Evolutionary conservation across 768 basidiomycete species (phyloP).

Genomic region (Hygrophoropsis aurantiaca): DNA sequence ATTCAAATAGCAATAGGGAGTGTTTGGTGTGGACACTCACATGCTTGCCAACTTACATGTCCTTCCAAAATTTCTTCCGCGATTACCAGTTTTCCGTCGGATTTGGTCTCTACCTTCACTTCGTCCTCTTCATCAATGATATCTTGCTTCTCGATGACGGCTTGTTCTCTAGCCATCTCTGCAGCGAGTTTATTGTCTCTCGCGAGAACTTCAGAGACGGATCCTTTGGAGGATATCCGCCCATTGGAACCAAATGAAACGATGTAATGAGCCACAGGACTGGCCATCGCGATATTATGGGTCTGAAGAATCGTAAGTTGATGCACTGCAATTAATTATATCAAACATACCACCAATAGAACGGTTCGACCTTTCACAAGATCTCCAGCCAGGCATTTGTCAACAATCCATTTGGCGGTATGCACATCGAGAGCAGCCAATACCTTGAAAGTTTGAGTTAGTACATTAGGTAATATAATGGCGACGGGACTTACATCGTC

Average conservation of each 20-base stretch:
- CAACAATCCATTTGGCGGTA: constrained; percentile 49
- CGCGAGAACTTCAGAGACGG: constrained; percentile 43
- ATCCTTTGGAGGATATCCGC: constrained; percentile 44
- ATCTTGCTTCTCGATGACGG: constrained; percentile 5
- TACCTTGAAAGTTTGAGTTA: constrained; percentile 10
- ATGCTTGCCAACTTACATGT: constrained; percentile 49
- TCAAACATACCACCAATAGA: constrained; percentile 8
- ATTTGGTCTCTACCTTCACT: constrained; percentile 10
- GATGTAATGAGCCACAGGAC: constrained; percentile 32
- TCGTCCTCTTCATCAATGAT: constrained; percentile 18
- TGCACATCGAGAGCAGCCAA: constrained; percentile 63
- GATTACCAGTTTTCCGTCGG: constrained; percentile 55
- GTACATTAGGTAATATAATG: not conserved
- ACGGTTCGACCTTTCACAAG: constrained; percentile 8
- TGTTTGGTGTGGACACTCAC: constrained; percentile 19
- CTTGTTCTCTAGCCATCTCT: constrained; percentile 10
- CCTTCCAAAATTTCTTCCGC: constrained; percentile 63
- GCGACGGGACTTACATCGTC: constrained; percentile 56
- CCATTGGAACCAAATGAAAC: constrained; percentile 57
- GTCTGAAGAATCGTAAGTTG: constrained; percentile 29
- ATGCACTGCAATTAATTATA: not conserved
- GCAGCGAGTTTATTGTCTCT: constrained; percentile 34
- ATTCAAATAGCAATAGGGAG: too few species aligned
- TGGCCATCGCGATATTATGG: constrained; percentile 29
- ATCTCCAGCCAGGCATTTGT: constrained; percentile 37